Evolutionary conservation across 2,329 filamentous ascomycete genomes (phyloP).

Genomic region (Verticillium isaacii): DNA sequence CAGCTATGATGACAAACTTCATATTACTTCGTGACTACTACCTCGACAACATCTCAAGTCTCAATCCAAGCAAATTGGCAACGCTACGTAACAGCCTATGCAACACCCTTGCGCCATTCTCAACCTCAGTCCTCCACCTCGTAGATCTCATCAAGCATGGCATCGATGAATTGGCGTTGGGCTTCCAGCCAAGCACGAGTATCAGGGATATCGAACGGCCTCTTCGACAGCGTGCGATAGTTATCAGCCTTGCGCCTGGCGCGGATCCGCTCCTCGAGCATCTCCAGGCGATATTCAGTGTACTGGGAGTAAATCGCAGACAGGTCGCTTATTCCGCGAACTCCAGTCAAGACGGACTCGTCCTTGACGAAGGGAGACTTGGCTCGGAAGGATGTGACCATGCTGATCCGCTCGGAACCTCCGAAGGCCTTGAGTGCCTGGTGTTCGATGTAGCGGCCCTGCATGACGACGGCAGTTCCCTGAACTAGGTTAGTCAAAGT

Average conservation of each 20-base stretch:
- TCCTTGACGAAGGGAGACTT: slow-evolving; percentile 49
- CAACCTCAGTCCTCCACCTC: neutral
- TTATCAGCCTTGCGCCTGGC: slow-evolving; percentile 1
- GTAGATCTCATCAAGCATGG: slow-evolving; percentile 11
- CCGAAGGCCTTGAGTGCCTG: slow-evolving; percentile 57
- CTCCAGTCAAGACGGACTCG: slow-evolving; percentile 55
- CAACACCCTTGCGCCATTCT: no score
- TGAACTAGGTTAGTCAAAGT: slow-evolving; percentile 22
- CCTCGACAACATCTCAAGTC: no score
- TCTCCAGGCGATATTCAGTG: slow-evolving; percentile 57
- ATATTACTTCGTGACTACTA: no score
- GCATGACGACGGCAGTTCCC: slow-evolving; percentile 59
- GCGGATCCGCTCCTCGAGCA: slow-evolving; percentile 50
- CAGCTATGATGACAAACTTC: no score
- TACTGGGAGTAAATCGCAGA: slow-evolving; percentile 57
- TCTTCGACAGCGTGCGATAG: neutral
- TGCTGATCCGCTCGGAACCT: slow-evolving; percentile 58
- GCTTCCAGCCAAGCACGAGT: slow-evolving; percentile 14
- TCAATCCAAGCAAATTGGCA: no score
- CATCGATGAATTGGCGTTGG: slow-evolving; percentile 19
- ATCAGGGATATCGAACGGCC: slow-evolving; percentile 12
- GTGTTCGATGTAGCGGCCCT: slow-evolving; percentile 64
- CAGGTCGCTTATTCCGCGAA: slow-evolving; percentile 55
- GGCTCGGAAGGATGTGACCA: slow-evolving; percentile 63
- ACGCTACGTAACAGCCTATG: no score